phyloP scores from a whole-genome alignment of 257 asterid species.

The Gentiana straminea region DNA sequence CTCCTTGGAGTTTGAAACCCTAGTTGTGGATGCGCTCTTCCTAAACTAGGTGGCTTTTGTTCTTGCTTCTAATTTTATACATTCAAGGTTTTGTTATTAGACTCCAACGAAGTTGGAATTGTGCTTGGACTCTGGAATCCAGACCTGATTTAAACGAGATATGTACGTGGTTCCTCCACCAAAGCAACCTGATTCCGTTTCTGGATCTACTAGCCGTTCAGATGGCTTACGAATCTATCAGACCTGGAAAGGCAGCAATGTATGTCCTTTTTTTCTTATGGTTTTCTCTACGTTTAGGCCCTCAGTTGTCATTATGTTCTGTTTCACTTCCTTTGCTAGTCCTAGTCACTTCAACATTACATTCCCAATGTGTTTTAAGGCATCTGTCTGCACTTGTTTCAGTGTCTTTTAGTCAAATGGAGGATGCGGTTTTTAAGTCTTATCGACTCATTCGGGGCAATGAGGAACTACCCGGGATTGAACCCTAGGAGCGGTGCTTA shows the following conservation, averaged over 20 bases:
- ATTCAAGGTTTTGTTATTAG: background rate
- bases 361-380: no score
- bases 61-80: conserved; percentile 3
- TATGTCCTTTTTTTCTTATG: conserved; percentile 19
- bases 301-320: background rate
- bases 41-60: no score
- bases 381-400: no score
- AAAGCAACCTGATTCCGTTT: conserved; percentile 56
- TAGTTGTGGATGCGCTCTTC: background rate
- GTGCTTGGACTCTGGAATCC: conserved; percentile 21
- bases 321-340: background rate
- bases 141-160: conserved; percentile 13
- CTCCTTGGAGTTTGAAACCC: conserved; percentile 14
- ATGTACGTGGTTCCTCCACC: conserved; percentile 92
- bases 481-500: no score
- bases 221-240: conserved; percentile 66
- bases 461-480: no score
- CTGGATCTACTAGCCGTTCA: conserved; percentile 60
- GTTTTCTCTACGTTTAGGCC: background rate
- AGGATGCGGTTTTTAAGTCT: no score
- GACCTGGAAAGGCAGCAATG: conserved; percentile 99
- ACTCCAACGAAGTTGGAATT: conserved; percentile 17
- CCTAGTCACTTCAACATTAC: background rate
- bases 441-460: no score
- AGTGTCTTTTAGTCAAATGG: no score